Conservation (phyloP, 345 rosid species). For the Arabidopsis arenosa region DNA sequence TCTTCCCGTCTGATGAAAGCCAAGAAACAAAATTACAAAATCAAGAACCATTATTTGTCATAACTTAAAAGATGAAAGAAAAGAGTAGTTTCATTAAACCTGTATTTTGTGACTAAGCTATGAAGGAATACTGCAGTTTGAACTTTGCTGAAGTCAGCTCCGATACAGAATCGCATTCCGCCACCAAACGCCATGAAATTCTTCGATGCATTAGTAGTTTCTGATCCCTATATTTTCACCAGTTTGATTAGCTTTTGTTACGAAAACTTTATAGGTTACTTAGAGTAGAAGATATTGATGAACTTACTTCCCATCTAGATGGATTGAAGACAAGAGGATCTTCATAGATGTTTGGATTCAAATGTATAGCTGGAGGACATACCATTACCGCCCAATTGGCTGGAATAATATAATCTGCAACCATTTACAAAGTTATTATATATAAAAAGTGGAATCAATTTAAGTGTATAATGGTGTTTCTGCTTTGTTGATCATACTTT, state of each 20-base stretch:
- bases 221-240: constrained; percentile 58
- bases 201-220: constrained; percentile 62
- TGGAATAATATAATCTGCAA: constrained; percentile 82
- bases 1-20: constrained; percentile 63
- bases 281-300: not conserved
- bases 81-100: constrained; percentile 44
- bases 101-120: constrained; percentile 80
- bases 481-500: constrained; percentile 26
- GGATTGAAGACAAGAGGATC: constrained; percentile 83
- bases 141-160: constrained; percentile 82
- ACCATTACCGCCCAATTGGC: constrained; percentile 95
- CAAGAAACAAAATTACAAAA: constrained; percentile 1
- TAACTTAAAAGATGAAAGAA: too few species aligned
- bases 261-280: not conserved
- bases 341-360: constrained; percentile 69
- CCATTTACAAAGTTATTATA: constrained; percentile 26
- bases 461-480: not conserved
- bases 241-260: not conserved
- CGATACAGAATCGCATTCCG: constrained; percentile 92
- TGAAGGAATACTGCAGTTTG: constrained; percentile 90
- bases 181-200: constrained; percentile 95
- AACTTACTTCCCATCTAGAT: constrained; percentile 87
- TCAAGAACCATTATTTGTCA: constrained; percentile 1
- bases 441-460: not conserved
- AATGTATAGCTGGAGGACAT: constrained; percentile 93